These are phyloP conservation scores for Agrostemma githago DNA, from an alignment of 148 eudicot genomes.

Conservation along the genomic window DNA sequence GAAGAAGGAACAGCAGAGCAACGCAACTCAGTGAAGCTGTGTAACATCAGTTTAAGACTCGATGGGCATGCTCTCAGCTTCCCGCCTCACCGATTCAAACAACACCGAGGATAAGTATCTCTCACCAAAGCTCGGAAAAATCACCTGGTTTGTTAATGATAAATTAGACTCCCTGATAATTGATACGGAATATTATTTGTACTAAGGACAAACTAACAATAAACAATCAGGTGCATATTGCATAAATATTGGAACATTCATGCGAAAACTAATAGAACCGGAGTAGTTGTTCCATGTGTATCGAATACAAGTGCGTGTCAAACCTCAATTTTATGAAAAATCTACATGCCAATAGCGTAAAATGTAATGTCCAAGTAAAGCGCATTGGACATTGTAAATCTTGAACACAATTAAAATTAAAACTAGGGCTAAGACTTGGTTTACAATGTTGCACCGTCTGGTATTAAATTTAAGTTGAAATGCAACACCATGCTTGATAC, in stretches of 20 bases:
- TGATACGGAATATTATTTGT: background rate
- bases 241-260: background rate
- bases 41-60: constrained; percentile 30
- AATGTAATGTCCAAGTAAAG: background rate
- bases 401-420: background rate
- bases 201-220: background rate
- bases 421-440: background rate
- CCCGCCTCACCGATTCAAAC: constrained; percentile 64
- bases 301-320: too few species aligned
- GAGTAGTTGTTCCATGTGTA: too few species aligned
- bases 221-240: background rate
- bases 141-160: constrained; percentile 31
- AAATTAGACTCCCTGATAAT: background rate
- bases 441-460: too few species aligned
- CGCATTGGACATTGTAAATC: background rate
- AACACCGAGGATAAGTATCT: constrained; percentile 66
- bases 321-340: too few species aligned
- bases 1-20: background rate
- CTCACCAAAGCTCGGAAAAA: constrained; percentile 85
- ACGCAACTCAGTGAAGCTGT: background rate
- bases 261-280: background rate
- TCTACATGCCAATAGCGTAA: background rate
- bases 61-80: constrained; percentile 50
- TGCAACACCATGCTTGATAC: too few species aligned
- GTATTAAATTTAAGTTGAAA: too few species aligned